phyloP scores from a whole-genome alignment of 176 grass and related monocot genomes.

The Dendrocalamus sinicus region DNA sequence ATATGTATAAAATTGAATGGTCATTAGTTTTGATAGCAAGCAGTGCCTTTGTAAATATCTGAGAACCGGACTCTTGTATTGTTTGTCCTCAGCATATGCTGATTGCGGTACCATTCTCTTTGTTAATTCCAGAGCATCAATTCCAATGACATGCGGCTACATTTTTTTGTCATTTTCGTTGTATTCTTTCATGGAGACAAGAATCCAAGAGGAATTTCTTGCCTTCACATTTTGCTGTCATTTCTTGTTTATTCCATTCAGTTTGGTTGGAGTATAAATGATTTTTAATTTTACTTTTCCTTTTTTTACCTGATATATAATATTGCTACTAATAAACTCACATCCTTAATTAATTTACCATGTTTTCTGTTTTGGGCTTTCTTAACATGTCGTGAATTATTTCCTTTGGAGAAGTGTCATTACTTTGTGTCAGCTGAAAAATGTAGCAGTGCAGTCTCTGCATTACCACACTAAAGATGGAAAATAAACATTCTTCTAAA shows the following conservation, averaged over 20 bases:
- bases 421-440: not conserved
- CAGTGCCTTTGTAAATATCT: not conserved
- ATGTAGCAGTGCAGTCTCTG: not conserved
- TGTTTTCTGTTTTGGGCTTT: not conserved
- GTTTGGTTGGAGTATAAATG: not conserved
- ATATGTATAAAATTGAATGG: not conserved
- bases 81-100: not conserved
- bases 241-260: not conserved
- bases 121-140: not conserved
- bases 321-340: not conserved
- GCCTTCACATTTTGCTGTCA: not conserved
- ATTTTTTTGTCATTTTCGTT: not conserved
- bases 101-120: not conserved
- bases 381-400: not conserved
- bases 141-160: not conserved
- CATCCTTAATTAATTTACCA: not conserved
- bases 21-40: not conserved
- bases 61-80: not conserved
- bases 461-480: not conserved
- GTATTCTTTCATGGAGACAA: not conserved
- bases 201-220: not conserved
- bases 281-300: not conserved
- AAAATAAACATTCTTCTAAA: not conserved
- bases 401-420: not conserved
- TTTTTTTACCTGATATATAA: not conserved